A percentile compares a stretch with the other conserved stretches of the same genome.
These are phyloP conservation scores for Echria macrotheca DNA, from an alignment of 495 filamentous ascomycete genomes.

Conservation along the genomic window DNA sequence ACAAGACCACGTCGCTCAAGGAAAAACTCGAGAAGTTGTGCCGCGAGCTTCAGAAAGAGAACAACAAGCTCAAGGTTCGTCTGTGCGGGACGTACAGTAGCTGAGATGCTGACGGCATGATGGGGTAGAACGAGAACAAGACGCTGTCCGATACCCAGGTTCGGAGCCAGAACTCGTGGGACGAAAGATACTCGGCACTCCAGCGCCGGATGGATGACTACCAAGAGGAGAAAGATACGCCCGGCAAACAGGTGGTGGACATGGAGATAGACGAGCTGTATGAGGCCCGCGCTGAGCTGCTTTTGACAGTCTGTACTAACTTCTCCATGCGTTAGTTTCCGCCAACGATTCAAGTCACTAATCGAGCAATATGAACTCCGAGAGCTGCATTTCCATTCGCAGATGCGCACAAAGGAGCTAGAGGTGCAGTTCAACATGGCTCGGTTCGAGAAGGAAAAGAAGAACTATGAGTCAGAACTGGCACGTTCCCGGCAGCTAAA, in stretches of 20 bases:
- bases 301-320: not conserved
- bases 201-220: constrained; percentile 76
- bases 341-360: constrained; percentile 84
- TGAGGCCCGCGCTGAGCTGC: constrained; percentile 21
- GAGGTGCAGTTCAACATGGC: constrained; percentile 88
- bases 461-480: constrained; percentile 74
- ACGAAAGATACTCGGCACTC: constrained; percentile 71
- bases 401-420: constrained; percentile 90
- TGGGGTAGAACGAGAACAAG: constrained; percentile 77
- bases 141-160: constrained; percentile 78
- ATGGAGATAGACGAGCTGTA: constrained; percentile 86
- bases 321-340: constrained; percentile 61
- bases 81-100: not conserved
- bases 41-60: constrained; percentile 86
- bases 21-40: constrained; percentile 95
- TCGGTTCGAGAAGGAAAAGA: constrained; percentile 81
- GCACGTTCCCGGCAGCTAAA: constrained; percentile 76
- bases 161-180: constrained; percentile 72
- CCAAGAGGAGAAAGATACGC: constrained; percentile 70
- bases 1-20: constrained; percentile 78
- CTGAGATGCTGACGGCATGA: constrained; percentile 29
- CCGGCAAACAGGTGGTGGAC: constrained; percentile 65
- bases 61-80: constrained; percentile 89
- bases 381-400: constrained; percentile 82
- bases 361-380: constrained; percentile 93